Base-by-base conservation (phyloP, 2,329 filamentous ascomycete genomes). In the Cladosporium oxysporum region DNA sequence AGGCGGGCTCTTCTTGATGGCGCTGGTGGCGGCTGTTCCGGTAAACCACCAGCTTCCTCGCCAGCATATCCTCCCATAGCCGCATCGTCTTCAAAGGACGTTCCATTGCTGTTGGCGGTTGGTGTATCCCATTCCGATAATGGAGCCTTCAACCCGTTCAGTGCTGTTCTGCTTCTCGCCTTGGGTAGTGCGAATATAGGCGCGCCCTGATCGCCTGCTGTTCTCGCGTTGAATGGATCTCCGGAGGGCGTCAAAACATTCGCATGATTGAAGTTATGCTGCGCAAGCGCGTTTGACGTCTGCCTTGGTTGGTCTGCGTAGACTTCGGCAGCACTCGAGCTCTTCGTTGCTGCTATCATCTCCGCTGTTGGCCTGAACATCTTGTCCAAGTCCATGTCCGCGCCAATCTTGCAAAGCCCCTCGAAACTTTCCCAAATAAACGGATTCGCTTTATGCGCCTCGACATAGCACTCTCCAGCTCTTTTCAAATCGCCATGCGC, bases 371-470 rank as follows among this genome's bases (percentile, higher is more conserved):
- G 81, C 75, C 89, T 92, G 81, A 97, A 99, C 68, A 97, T 91
- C 73, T 96, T 97, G 29, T 89, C 86, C 11, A 95, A 88, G 65
- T 91, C 88, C 64, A 98, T 85, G 70, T 88, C 89, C 53, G 92
- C 90, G 4, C 92, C 88, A 52, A 87, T 91, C 75, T 97, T 93
- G 76, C 93, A 97, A 8, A 99, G 84, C 18, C 88, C 90, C 26
- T 90, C 88, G 73, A 98, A 98, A 0, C 94, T 93, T 82, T 99
- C 95, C 95, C 95, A 99, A 87, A 97, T 95, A 78, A 98, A 94
- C 1, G 95, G 93, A 74, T 98, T 99, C 64, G 89, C 78, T 79
- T 93, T 96, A 72, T 99, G 81, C 6, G 93, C 88, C 67, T 96
- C 92, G 71, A 96, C 92, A 75, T 95, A 98, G 77, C 88, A 92